Percentiles rank a stretch among this genome's conserved stretches.
Evolutionary conservation across 345 rosid genomes (phyloP).

Genomic region (Moringa oleifera): DNA sequence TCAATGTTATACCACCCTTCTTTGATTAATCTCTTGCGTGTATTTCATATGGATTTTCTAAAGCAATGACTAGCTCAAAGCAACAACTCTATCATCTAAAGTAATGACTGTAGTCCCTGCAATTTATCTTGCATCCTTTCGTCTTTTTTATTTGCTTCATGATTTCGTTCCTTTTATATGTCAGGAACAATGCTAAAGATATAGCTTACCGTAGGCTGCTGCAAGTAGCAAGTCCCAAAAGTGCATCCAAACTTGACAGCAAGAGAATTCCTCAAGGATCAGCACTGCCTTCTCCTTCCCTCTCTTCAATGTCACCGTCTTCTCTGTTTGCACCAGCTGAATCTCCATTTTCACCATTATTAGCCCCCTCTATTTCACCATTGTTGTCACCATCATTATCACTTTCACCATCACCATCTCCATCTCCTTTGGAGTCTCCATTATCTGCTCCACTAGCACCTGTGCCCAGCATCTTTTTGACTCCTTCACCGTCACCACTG

Average conservation of each 20-base stretch:
- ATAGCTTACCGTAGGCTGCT: constrained; percentile 33
- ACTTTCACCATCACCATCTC: constrained; percentile 21
- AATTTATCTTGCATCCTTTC: background rate
- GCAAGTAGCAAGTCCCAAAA: constrained; percentile 21
- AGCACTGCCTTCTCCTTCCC: constrained; percentile 10
- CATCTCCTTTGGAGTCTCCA: constrained; percentile 28
- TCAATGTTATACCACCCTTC: no score
- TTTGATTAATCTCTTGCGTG: no score
- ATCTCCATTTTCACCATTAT: constrained; percentile 18
- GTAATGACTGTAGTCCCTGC: no score
- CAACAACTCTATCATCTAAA: no score
- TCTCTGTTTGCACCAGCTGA: constrained; percentile 16
- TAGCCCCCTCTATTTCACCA: constrained; percentile 29
- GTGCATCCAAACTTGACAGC: constrained; percentile 9
- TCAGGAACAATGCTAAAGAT: constrained; percentile 32
- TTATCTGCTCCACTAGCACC: constrained; percentile 27
- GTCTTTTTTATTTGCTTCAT: constrained; percentile 4
- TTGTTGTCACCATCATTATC: constrained; percentile 25
- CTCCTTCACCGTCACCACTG: constrained; percentile 35
- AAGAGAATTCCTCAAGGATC: constrained; percentile 12
- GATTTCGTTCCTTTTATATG: constrained; percentile 11
- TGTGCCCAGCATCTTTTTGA: constrained; percentile 19
- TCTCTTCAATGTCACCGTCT: constrained; percentile 21
- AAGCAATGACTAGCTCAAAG: no score
- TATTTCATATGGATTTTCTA: background rate